Evolutionary conservation across 2,329 filamentous ascomycete genomes (phyloP).

Genomic region (Colletotrichum gloeosporioides): DNA sequence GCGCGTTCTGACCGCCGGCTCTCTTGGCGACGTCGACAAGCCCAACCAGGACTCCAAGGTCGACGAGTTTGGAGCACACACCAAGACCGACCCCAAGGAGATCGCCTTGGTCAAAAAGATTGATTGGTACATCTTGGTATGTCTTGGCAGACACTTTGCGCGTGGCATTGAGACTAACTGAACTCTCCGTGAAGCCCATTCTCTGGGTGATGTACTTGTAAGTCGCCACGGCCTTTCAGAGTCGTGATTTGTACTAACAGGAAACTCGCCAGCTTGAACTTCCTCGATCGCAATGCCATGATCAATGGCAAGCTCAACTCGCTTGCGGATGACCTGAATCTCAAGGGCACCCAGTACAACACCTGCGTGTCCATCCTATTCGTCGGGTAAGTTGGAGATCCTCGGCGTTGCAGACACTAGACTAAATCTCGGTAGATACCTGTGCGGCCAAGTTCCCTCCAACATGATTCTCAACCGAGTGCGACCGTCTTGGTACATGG

Average conservation of each 20-base stretch:
- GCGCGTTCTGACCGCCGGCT: constrained; percentile 4
- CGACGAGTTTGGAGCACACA: constrained; percentile 43
- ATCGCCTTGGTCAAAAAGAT: constrained; percentile 40
- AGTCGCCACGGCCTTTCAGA: neutral
- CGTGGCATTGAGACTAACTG: neutral
- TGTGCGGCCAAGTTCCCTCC: constrained; percentile 30
- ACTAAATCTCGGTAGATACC: constrained; percentile 1
- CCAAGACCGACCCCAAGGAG: constrained; percentile 43
- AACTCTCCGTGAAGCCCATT: constrained; percentile 1
- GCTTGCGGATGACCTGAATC: constrained; percentile 30
- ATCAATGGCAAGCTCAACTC: constrained; percentile 31
- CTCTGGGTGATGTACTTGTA: constrained; percentile 27
- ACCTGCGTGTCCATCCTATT: constrained; percentile 27
- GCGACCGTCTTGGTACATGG: constrained; percentile 24
- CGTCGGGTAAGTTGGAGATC: constrained; percentile 7
- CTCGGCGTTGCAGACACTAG: neutral
- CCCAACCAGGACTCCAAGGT: constrained; percentile 15
- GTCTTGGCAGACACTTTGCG: neutral
- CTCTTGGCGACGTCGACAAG: constrained; percentile 21
- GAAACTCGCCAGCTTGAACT: constrained; percentile 14
- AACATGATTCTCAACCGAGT: constrained; percentile 39
- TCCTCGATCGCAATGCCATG: constrained; percentile 35
- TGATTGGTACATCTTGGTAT: constrained; percentile 37
- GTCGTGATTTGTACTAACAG: neutral
- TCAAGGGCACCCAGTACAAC: constrained; percentile 33